Conservation (phyloP, 2,329 filamentous ascomycete genomes). For the Cordyceps farinosa region DNA sequence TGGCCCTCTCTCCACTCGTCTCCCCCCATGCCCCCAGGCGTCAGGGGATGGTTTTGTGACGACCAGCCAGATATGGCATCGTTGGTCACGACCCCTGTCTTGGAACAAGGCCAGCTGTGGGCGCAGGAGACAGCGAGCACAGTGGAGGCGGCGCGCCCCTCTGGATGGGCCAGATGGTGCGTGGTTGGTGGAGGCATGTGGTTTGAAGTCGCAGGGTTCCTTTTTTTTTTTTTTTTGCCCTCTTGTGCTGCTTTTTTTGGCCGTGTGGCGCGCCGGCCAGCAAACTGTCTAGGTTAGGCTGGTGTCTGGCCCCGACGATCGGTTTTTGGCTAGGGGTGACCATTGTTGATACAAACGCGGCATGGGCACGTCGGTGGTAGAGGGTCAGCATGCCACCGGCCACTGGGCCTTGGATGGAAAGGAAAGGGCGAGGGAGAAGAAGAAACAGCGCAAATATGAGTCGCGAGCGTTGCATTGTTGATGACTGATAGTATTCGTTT, state of each 20-base stretch:
- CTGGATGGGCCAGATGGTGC: not conserved
- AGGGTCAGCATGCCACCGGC: not conserved
- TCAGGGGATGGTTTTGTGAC: not conserved
- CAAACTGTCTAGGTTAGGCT: constrained; percentile 11
- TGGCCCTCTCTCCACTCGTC: not conserved
- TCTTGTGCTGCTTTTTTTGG: not conserved
- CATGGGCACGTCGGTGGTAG: not conserved
- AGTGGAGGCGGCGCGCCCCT: not conserved
- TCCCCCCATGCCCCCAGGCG: not conserved
- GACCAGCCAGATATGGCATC: not conserved
- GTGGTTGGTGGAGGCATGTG: constrained; percentile 5
- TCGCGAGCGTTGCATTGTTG: not conserved
- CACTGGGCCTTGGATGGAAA: not conserved
- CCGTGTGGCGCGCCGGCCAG: not conserved
- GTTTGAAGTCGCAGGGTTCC: not conserved
- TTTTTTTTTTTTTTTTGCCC: not conserved
- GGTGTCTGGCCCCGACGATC: constrained; percentile 9
- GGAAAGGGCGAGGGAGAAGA: not conserved
- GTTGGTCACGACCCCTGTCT: constrained; percentile 1
- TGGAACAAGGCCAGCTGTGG: not conserved
- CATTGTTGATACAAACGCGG: constrained; percentile 15
- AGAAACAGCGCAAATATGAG: not conserved
- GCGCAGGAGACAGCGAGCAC: not conserved
- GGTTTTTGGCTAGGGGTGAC: not conserved
- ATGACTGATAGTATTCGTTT: not conserved